phyloP scores from a whole-genome alignment of 768 basidiomycete species.

The Crassisporium funariophilum region DNA sequence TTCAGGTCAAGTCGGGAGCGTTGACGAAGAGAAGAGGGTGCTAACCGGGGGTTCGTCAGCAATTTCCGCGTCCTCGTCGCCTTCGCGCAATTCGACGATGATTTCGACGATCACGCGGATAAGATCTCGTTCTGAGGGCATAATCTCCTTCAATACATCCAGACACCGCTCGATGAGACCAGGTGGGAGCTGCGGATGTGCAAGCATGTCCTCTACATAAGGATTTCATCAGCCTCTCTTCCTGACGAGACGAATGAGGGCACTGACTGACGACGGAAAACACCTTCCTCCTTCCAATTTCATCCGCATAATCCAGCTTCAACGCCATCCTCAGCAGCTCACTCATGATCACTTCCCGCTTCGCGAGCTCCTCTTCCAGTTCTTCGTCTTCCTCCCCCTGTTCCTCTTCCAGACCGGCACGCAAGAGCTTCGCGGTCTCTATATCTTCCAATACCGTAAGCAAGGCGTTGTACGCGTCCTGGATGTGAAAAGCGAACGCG shows the following conservation, averaged over 20 bases:
- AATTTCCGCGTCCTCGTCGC: constrained; percentile 31
- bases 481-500: constrained; percentile 82
- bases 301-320: constrained; percentile 89
- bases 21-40: background rate
- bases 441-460: constrained; percentile 42
- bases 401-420: constrained; percentile 31
- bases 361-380: constrained; percentile 60
- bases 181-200: constrained; percentile 79
- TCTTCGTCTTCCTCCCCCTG: constrained; percentile 49
- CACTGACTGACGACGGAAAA: constrained; percentile 84
- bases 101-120: constrained; percentile 41
- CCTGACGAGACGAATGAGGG: background rate
- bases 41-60: constrained; percentile 23
- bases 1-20: background rate
- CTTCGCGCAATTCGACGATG: constrained; percentile 38
- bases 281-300: constrained; percentile 90
- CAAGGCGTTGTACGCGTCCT: constrained; percentile 73
- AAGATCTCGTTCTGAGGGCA: constrained; percentile 70
- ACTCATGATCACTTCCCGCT: constrained; percentile 72
- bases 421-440: constrained; percentile 37
- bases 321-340: constrained; percentile 83
- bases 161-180: constrained; percentile 77
- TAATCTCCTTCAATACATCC: constrained; percentile 83
- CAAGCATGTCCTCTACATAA: constrained; percentile 79
- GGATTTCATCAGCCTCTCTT: background rate